phyloP scores from a whole-genome alignment of 2,329 filamentous ascomycete species.

The Colletotrichum sp. region DNA sequence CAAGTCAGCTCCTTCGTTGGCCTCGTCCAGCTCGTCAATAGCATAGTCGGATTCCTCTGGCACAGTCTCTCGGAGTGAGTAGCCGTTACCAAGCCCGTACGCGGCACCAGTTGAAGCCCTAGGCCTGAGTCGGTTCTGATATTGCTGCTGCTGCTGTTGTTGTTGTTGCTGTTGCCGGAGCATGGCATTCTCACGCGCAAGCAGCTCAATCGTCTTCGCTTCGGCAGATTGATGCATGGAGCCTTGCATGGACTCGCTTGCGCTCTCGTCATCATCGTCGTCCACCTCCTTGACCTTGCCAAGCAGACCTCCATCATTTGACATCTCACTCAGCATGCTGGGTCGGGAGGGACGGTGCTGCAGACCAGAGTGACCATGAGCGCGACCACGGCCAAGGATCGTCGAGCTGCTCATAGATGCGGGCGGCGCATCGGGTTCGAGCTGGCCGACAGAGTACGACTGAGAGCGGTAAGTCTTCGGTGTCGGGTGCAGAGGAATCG shows the following conservation, averaged over 20 bases:
- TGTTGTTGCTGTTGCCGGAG: slow-evolving; percentile 54
- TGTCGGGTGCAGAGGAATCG: slow-evolving; percentile 87
- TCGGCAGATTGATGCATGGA: slow-evolving; percentile 60
- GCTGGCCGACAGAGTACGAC: slow-evolving; percentile 93
- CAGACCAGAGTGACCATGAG: slow-evolving; percentile 66
- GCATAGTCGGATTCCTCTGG: slow-evolving; percentile 73
- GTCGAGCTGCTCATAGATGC: slow-evolving; percentile 50
- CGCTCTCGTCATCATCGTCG: slow-evolving; percentile 67
- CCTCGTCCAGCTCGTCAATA: slow-evolving; percentile 74
- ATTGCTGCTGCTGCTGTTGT: slow-evolving; percentile 52
- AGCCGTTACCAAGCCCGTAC: slow-evolving; percentile 61
- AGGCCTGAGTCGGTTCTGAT: slow-evolving; percentile 59
- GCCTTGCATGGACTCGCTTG: slow-evolving; percentile 59
- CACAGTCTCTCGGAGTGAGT: slow-evolving; percentile 63
- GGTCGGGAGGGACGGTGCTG: slow-evolving; percentile 83
- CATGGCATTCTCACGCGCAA: slow-evolving; percentile 67
- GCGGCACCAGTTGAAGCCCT: slow-evolving; percentile 61
- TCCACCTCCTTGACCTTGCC: slow-evolving; percentile 75
- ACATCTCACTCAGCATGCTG: slow-evolving; percentile 77
- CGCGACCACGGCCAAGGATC: slow-evolving; percentile 56
- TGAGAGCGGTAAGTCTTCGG: slow-evolving; percentile 94
- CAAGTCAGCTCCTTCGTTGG: slow-evolving; percentile 56
- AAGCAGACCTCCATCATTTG: slow-evolving; percentile 65
- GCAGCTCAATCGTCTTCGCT: slow-evolving; percentile 67
- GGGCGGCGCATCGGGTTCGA: slow-evolving; percentile 69